Conservation (phyloP, 345 rosid genomes). For the Kernera saxatilis region DNA sequence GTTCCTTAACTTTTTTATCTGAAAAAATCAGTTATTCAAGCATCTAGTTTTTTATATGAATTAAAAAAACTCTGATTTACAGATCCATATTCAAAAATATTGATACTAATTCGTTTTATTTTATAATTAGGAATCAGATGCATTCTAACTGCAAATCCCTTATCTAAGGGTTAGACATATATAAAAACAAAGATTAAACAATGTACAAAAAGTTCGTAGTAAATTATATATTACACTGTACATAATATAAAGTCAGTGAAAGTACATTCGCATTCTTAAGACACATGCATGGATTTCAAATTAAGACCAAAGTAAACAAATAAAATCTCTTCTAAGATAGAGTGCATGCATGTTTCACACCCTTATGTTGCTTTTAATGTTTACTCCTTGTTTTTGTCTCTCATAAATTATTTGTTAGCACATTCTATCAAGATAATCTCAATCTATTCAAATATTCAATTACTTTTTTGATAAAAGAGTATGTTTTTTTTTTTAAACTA, state of each 20-base stretch:
- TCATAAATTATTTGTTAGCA: not conserved
- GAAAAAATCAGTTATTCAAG: not conserved
- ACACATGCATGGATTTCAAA: conserved; percentile 17
- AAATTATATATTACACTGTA: not conserved
- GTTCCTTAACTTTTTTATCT: not conserved
- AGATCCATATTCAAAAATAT: not conserved
- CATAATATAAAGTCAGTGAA: not conserved
- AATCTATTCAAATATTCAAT: too few relatives aligned
- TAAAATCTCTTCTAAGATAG: conserved; percentile 6
- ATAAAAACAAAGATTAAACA: not conserved
- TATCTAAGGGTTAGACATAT: not conserved
- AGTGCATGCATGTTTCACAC: conserved; percentile 26
- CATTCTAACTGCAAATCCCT: not conserved
- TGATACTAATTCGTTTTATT: not conserved
- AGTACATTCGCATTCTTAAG: conserved; percentile 3
- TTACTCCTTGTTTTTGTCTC: not conserved
- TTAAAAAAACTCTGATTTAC: not conserved
- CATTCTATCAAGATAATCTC: not conserved
- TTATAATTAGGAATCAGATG: not conserved
- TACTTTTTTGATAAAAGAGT: too few relatives aligned
- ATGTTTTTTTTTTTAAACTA: too few relatives aligned
- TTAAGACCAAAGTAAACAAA: not conserved
- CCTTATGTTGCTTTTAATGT: not conserved
- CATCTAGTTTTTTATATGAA: not conserved
- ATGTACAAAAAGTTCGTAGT: not conserved